These are phyloP conservation scores for Volvox reticuliferus DNA, from an alignment of 139 green algal genomes.

Conservation along the genomic window DNA sequence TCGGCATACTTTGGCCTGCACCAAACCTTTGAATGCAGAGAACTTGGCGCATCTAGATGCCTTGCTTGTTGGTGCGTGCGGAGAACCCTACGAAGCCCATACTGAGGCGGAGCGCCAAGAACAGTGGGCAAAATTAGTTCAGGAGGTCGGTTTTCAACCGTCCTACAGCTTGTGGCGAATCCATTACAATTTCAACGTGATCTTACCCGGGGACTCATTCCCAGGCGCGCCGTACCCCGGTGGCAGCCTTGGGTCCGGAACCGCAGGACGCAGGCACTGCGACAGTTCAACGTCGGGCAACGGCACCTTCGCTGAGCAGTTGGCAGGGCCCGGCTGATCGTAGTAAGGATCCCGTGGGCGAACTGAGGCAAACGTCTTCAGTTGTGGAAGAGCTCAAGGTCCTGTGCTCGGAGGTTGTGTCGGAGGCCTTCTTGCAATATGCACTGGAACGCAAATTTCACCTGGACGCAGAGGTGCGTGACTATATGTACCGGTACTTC, in stretches of 20 bases:
- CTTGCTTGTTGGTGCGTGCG: slow-evolving; percentile 3
- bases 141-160: neutral
- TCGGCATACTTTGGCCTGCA: neutral
- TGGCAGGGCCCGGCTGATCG: neutral
- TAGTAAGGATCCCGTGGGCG: neutral
- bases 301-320: neutral
- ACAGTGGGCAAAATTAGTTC: neutral
- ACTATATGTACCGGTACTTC: neutral
- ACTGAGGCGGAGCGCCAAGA: neutral
- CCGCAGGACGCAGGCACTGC: neutral
- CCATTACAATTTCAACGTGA: neutral
- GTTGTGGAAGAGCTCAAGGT: neutral
- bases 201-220: neutral
- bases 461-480: slow-evolving; percentile 2
- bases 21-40: neutral
- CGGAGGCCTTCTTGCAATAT: slow-evolving; percentile 6
- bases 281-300: neutral
- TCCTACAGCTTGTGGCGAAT: neutral
- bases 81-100: neutral
- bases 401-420: neutral
- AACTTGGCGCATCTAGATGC: slow-evolving; percentile 2
- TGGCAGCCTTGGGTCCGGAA: neutral
- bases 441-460: neutral
- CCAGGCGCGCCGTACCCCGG: neutral
- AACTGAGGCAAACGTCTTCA: neutral